Evolutionary conservation across 805 yeast species (phyloP).

Genomic region (Wickerhamiella sergipiensis): DNA sequence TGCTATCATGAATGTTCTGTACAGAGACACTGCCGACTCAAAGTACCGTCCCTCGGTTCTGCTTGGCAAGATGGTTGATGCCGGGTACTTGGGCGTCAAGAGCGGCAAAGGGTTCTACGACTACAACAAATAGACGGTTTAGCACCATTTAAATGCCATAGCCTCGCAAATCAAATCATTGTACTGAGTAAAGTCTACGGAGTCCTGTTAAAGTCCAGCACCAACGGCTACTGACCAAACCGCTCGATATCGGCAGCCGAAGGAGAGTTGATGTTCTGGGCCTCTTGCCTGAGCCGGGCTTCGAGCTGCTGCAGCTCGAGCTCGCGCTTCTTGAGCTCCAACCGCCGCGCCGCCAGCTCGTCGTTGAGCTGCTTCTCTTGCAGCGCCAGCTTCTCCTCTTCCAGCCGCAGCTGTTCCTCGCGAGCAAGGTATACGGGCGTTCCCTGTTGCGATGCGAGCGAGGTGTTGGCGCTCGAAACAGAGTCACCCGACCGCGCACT

Average conservation of each 20-base stretch:
- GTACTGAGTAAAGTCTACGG: too few relatives aligned
- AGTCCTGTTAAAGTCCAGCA: background rate
- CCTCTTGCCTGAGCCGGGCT: conserved; percentile 48
- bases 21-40: conserved; percentile 29
- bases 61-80: conserved; percentile 28
- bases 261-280: conserved; percentile 18
- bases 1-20: conserved; percentile 29
- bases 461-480: conserved; percentile 9
- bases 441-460: background rate
- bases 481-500: conserved; percentile 9
- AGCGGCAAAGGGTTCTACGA: conserved; percentile 31
- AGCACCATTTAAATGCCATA: too few relatives aligned
- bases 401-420: conserved; percentile 80
- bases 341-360: conserved; percentile 65
- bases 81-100: conserved; percentile 31
- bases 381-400: conserved; percentile 75
- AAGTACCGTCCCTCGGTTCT: conserved; percentile 30
- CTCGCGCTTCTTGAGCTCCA: conserved; percentile 74
- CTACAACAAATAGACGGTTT: conserved; percentile 13
- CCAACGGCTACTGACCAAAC: background rate
- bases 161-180: too few relatives aligned
- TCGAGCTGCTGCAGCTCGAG: conserved; percentile 74
- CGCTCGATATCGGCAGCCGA: conserved; percentile 2
- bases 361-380: conserved; percentile 84
- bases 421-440: conserved; percentile 42